These are phyloP conservation scores for Biancaea sappan DNA, from an alignment of 306 rosid genomes.

Conservation along the genomic window DNA sequence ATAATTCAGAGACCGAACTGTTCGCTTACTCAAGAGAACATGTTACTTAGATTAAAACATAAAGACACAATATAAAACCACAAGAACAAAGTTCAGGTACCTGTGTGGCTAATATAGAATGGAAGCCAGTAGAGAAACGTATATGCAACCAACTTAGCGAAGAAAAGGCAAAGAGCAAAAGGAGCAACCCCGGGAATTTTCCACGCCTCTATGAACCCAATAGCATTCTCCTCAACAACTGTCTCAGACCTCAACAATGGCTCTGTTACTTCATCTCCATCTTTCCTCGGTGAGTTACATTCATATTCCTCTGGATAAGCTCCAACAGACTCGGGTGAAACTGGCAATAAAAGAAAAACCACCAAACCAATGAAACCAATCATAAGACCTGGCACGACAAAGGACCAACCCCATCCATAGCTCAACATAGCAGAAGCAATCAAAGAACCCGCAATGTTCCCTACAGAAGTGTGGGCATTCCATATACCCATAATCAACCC, in stretches of 20 bases:
- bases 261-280: conserved; percentile 51
- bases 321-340: conserved; percentile 74
- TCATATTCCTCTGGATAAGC: conserved; percentile 61
- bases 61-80: not conserved
- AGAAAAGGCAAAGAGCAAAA: conserved; percentile 92
- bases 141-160: conserved; percentile 96
- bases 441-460: conserved; percentile 91
- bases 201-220: conserved; percentile 97
- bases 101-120: conserved; percentile 90
- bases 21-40: too few species aligned
- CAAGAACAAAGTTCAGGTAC: conserved; percentile 39
- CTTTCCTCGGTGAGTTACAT: conserved; percentile 51
- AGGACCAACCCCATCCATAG: conserved; percentile 99
- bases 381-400: conserved; percentile 77
- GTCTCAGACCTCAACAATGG: conserved; percentile 56
- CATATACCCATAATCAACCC: conserved; percentile 98
- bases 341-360: conserved; percentile 70
- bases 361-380: conserved; percentile 63
- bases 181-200: conserved; percentile 98
- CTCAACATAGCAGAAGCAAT: conserved; percentile 81
- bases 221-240: conserved; percentile 50
- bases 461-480: conserved; percentile 98
- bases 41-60: not conserved
- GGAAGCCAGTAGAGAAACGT: conserved; percentile 99
- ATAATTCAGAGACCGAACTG: too few species aligned